Evolutionary conservation across 306 rosid genomes (phyloP).

Genomic region (Prunus mume): DNA sequence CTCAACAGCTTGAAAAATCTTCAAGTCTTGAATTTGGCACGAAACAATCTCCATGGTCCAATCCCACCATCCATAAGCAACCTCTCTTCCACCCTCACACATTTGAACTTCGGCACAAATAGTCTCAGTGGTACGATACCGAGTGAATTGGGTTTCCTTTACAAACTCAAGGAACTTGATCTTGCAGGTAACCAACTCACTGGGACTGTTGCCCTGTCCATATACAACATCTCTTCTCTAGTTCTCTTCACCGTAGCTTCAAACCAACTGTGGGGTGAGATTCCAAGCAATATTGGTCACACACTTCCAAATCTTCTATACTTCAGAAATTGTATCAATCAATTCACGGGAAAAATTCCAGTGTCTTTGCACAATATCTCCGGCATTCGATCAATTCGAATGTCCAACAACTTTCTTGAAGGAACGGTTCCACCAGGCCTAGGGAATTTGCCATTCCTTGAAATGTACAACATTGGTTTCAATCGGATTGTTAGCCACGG

Average conservation of each 20-base stretch:
- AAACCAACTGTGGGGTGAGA: conserved; percentile 65
- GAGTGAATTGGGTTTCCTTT: conserved; percentile 42
- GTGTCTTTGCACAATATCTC: conserved; percentile 67
- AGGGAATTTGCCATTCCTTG: conserved; percentile 56
- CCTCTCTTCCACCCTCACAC: conserved; percentile 46
- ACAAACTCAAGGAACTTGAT: conserved; percentile 48
- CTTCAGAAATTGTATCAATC: conserved; percentile 55
- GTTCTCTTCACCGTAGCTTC: conserved; percentile 47
- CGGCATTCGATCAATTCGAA: conserved; percentile 42
- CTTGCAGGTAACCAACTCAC: conserved; percentile 15
- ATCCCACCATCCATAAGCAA: conserved; percentile 52
- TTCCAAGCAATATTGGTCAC: conserved; percentile 50
- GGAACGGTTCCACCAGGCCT: conserved; percentile 72
- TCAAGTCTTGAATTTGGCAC: conserved; percentile 44
- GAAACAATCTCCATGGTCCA: conserved; percentile 44
- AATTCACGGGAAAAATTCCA: conserved; percentile 62
- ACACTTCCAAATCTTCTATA: conserved; percentile 52
- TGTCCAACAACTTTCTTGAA: conserved; percentile 49
- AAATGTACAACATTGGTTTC: conserved; percentile 54
- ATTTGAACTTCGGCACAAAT: conserved; percentile 55
- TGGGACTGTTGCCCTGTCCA: too few species aligned
- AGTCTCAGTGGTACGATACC: conserved; percentile 52
- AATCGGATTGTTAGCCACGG: conserved; percentile 50
- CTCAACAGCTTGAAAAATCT: conserved; percentile 15
- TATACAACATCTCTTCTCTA: neutral